Conservation (phyloP, 176 grass and related monocot species). For the Oryza glaberrima region DNA sequence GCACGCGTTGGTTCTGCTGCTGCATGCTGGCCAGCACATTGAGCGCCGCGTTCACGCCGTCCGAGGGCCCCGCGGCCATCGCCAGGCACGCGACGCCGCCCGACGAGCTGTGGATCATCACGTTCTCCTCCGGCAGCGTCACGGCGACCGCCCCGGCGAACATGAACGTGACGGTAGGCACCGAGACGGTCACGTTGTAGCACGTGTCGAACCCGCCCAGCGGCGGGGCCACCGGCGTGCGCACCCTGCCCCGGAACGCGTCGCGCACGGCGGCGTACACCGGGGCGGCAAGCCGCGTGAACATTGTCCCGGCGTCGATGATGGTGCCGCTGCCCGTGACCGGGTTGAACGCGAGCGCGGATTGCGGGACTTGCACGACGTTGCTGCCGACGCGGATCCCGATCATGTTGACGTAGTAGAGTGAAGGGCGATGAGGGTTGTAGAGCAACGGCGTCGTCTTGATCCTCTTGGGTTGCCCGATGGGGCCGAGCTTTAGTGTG, state of each 20-base stretch:
- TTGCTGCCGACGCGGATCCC: constrained; percentile 63
- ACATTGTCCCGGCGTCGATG: constrained; percentile 84
- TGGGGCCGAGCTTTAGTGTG: constrained; percentile 63
- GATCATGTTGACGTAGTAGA: constrained; percentile 82
- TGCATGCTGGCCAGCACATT: constrained; percentile 92
- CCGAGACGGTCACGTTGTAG: constrained; percentile 52
- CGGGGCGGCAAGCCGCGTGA: constrained; percentile 61
- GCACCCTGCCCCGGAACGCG: constrained; percentile 64
- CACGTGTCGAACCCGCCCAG: constrained; percentile 91
- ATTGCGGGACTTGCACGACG: constrained; percentile 47
- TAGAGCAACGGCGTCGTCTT: constrained; percentile 69
- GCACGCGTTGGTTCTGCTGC: constrained; percentile 83
- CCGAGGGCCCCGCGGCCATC: constrained; percentile 60
- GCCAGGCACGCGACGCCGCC: constrained; percentile 67
- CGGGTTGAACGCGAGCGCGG: constrained; percentile 58
- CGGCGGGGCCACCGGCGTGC: constrained; percentile 31
- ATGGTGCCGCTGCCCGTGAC: constrained; percentile 62
- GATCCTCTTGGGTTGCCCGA: constrained; percentile 60
- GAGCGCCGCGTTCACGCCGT: constrained; percentile 60
- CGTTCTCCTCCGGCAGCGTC: constrained; percentile 76
- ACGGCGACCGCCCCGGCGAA: constrained; percentile 57
- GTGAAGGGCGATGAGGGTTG: constrained; percentile 69
- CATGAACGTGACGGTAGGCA: constrained; percentile 47
- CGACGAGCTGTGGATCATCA: constrained; percentile 71
- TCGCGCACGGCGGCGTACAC: constrained; percentile 75